phyloP scores from a whole-genome alignment of 2,329 filamentous ascomycete species.

The Orbilia brochopaga region DNA sequence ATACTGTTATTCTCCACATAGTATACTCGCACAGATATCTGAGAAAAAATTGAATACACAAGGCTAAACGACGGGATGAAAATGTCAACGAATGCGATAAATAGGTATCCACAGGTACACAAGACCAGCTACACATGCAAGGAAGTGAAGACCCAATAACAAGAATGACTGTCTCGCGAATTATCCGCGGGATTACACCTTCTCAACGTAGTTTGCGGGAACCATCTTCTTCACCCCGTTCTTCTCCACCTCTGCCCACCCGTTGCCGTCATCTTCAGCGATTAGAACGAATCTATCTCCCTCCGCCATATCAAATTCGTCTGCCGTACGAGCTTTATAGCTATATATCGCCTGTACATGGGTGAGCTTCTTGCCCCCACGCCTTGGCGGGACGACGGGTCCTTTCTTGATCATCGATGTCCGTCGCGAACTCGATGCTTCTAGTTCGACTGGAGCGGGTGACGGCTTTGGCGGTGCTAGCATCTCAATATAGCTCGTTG shows the following conservation, averaged over 20 bases:
- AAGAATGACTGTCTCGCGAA: background rate
- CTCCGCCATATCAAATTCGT: slow-evolving; percentile 87
- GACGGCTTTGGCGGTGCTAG: slow-evolving; percentile 59
- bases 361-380: slow-evolving; percentile 89
- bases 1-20: background rate
- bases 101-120: slow-evolving; percentile 14
- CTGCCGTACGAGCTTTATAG: slow-evolving; percentile 82
- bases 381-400: slow-evolving; percentile 84
- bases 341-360: slow-evolving; percentile 94
- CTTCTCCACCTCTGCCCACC: slow-evolving; percentile 96
- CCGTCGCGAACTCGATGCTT: slow-evolving; percentile 12
- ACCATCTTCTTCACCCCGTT: slow-evolving; percentile 86
- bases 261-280: slow-evolving; percentile 85
- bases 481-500: slow-evolving; percentile 81
- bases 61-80: slow-evolving; percentile 2
- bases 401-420: slow-evolving; percentile 70
- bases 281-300: slow-evolving; percentile 91
- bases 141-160: background rate
- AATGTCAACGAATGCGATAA: background rate
- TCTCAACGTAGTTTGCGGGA: slow-evolving; percentile 89
- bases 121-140: background rate
- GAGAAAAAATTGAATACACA: slow-evolving; percentile 1
- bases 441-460: slow-evolving; percentile 56
- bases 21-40: background rate
- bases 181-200: slow-evolving; percentile 63